Percentiles rank a stretch among this genome's conserved stretches.
These are phyloP conservation scores for Yamadazyma trypodendri DNA, from an alignment of 1,139 yeast genomes.

Conservation along the genomic window DNA sequence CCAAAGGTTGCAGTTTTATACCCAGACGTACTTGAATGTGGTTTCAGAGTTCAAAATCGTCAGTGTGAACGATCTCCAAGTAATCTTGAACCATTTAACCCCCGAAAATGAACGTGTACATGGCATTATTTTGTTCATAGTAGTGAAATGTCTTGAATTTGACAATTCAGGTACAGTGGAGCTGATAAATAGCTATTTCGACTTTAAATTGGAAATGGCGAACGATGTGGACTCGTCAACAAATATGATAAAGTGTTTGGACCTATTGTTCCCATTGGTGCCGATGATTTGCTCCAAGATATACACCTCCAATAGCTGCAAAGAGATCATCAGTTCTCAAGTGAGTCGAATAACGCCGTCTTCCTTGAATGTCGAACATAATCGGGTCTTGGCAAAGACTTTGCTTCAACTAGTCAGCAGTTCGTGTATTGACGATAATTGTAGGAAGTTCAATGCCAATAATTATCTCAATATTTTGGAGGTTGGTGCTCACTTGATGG, in stretches of 20 bases:
- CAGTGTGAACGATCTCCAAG: slow-evolving; percentile 24
- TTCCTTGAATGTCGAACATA: slow-evolving; percentile 7
- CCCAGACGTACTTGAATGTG: slow-evolving; percentile 20
- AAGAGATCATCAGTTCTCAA: slow-evolving; percentile 7
- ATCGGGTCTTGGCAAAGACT: slow-evolving; percentile 3
- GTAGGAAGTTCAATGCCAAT: slow-evolving; percentile 32
- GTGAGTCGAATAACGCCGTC: slow-evolving; percentile 9
- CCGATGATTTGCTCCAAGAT: slow-evolving; percentile 13
- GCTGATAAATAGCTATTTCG: slow-evolving; percentile 25
- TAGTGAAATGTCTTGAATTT: slow-evolving; percentile 24
- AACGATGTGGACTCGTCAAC: slow-evolving; percentile 17
- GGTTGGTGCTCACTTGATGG: slow-evolving; percentile 17
- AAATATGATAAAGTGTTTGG: slow-evolving; percentile 17
- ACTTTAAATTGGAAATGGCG: slow-evolving; percentile 17
- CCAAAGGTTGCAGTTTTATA: slow-evolving; percentile 10
- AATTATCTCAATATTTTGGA: slow-evolving; percentile 30
- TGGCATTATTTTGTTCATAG: slow-evolving; percentile 25
- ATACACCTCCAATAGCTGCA: slow-evolving; percentile 13
- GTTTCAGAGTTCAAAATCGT: slow-evolving; percentile 20
- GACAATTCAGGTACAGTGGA: slow-evolving; percentile 17
- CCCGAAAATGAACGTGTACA: slow-evolving; percentile 17
- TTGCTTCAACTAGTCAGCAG: slow-evolving; percentile 27
- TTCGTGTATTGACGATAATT: slow-evolving; percentile 37
- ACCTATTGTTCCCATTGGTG: slow-evolving; percentile 14
- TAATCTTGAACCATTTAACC: slow-evolving; percentile 22